Conservation (phyloP, 805 yeast genomes). For the Kodamaea sagamina region DNA sequence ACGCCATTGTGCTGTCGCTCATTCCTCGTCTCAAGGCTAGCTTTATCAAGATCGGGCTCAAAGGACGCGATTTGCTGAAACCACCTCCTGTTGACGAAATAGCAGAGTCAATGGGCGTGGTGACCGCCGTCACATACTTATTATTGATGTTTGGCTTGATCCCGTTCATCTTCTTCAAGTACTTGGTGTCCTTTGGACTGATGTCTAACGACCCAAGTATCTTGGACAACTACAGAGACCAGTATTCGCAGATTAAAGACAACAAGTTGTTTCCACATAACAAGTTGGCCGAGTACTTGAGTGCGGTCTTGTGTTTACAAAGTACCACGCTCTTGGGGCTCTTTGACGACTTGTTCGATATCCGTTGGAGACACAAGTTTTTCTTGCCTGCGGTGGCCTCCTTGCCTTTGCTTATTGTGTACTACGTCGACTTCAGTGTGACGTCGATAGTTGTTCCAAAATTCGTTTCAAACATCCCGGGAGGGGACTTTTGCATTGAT, state of each 20-base stretch:
- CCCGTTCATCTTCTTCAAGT: constrained; percentile 83
- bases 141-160: constrained; percentile 80
- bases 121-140: constrained; percentile 78
- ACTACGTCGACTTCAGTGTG: constrained; percentile 90
- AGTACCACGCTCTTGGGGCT: constrained; percentile 83
- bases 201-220: constrained; percentile 37
- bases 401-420: constrained; percentile 85
- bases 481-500: constrained; percentile 30
- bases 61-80: constrained; percentile 83
- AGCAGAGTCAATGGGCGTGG: constrained; percentile 93
- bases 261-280: constrained; percentile 68
- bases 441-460: constrained; percentile 84
- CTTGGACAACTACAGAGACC: constrained; percentile 35
- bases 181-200: constrained; percentile 52
- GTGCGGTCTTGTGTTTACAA: constrained; percentile 81
- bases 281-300: constrained; percentile 79
- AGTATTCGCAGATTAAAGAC: constrained; percentile 34
- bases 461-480: constrained; percentile 46
- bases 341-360: constrained; percentile 92
- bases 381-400: constrained; percentile 94
- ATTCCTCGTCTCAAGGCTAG: constrained; percentile 69
- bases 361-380: constrained; percentile 97
- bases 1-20: constrained; percentile 54
- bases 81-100: constrained; percentile 60
- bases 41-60: constrained; percentile 77